A percentile compares a stretch with the other conserved stretches of the same genome.
phyloP scores from a whole-genome alignment of 768 basidiomycete genomes.

The Leccinum subtestaceum region DNA sequence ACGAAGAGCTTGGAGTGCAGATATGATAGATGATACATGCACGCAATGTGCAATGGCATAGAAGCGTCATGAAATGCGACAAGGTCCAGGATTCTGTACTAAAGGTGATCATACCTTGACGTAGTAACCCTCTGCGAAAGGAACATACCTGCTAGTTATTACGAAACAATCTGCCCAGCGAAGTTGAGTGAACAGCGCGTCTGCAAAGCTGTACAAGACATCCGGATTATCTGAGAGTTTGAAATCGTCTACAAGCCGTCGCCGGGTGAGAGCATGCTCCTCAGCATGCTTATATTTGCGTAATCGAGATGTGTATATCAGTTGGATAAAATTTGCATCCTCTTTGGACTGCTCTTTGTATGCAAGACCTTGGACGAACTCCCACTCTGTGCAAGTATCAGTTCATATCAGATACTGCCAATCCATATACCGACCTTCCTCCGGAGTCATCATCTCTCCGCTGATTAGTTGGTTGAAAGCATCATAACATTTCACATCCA shows the following conservation, averaged over 20 bases:
- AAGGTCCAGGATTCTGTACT: constrained; percentile 72
- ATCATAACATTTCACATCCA: constrained; percentile 97
- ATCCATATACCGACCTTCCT: constrained; percentile 72
- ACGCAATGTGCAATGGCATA: constrained; percentile 92
- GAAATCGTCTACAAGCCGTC: constrained; percentile 79
- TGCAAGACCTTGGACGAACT: constrained; percentile 82
- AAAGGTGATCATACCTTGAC: not conserved
- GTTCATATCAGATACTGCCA: not conserved
- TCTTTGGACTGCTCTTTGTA: constrained; percentile 82
- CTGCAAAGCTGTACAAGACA: constrained; percentile 86
- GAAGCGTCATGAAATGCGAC: constrained; percentile 87
- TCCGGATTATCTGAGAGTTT: constrained; percentile 89
- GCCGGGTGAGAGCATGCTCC: constrained; percentile 79
- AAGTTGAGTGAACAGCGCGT: constrained; percentile 83
- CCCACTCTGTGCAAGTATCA: constrained; percentile 73
- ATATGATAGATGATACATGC: constrained; percentile 94
- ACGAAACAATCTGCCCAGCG: constrained; percentile 93
- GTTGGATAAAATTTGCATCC: constrained; percentile 86
- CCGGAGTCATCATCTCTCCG: constrained; percentile 93
- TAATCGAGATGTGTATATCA: constrained; percentile 89
- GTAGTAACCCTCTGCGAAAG: not conserved
- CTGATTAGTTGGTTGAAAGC: constrained; percentile 87
- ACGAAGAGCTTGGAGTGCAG: constrained; percentile 93
- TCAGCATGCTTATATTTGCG: constrained; percentile 84
- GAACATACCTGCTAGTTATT: constrained; percentile 71